Evolutionary conservation across 768 basidiomycete species (phyloP), one percentile per base, ranked within the genome.

Genomic region (Termitomyces sp.): DNA sequence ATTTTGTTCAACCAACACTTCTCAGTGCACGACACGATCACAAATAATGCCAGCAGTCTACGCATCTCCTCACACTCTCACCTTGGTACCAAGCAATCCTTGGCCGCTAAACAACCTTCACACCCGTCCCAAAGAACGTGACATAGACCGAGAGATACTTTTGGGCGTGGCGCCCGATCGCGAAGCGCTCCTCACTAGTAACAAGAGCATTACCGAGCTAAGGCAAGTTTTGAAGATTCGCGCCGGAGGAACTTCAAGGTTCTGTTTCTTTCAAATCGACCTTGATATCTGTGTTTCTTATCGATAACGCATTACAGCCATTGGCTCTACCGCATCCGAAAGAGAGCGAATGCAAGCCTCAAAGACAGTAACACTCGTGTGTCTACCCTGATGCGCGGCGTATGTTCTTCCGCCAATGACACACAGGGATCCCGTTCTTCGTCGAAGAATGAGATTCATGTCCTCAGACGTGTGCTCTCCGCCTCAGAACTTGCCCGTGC

Each of bases 161-260:
- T 58, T 74, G 2, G 67, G 66, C 10, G 68, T 74, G 8, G 68
- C 75, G 3, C 73, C 73, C 0, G 74, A 75, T 55, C 72, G 73
- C 42, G 73, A 75, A 60, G 64, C 57, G 12, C 53, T 74, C 5
- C 48, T 76, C 22, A 54, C 55, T 36, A 65, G 64, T 53, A 62
- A 57, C 15, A 68, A 60, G 44, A 61, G 54, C 18, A 69, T 67
- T 28, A 65, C 69, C 4, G 72, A 73, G 47, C 61, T 75, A 15
- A 60, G 74, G 46, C 64, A 69, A 33, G 18, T 29, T 10, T 62
- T 76, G 41, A 75, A 72, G 57, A 59, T 75, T 37, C 70, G 62
- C 7, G 59, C 66, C 5, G 57, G 62, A 1, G 50, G 60, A 0
- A 49, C 60, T 9, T 48, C 65, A 20, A 64, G 60, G 71, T 71